phyloP scores from a whole-genome alignment of 331 rosid species.

The Malus hybrid region DNA sequence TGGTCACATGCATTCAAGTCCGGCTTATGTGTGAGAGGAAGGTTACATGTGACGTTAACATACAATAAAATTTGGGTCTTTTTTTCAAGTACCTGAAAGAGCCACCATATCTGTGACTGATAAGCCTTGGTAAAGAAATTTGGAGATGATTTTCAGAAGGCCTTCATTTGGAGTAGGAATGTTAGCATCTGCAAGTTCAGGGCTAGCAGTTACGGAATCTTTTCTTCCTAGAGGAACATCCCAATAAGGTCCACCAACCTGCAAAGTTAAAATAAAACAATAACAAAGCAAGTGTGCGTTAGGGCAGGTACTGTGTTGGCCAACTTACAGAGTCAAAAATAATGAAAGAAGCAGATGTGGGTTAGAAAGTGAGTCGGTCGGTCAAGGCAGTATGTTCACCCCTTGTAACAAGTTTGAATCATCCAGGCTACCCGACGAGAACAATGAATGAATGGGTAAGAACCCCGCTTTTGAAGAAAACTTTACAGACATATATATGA shows the following conservation, averaged over 20 bases:
- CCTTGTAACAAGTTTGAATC: not conserved
- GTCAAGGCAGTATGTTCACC: not conserved
- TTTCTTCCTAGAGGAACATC: constrained; percentile 98
- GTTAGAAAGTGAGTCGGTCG: not conserved
- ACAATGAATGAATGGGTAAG: not conserved
- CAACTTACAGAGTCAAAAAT: not conserved
- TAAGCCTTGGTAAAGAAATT: constrained; percentile 77
- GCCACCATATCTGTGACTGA: constrained; percentile 84
- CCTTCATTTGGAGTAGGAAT: constrained; percentile 54
- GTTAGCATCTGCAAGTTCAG: constrained; percentile 52
- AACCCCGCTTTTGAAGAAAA: not conserved
- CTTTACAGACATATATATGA: not conserved
- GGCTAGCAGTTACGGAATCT: constrained; percentile 64
- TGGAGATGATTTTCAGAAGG: constrained; percentile 55
- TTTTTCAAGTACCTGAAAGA: constrained; percentile 48
- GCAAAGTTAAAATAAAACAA: not conserved
- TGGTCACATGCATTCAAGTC: not conserved
- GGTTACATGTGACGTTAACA: not conserved
- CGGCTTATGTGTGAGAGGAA: not conserved
- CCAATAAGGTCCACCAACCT: constrained; percentile 99
- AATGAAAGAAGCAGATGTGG: not conserved
- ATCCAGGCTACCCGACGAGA: not conserved
- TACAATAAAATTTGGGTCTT: not conserved
- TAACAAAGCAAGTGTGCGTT: not conserved
- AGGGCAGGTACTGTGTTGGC: not conserved